Conservation (phyloP, 177 flowering plant species). For the Vitis hybrid region DNA sequence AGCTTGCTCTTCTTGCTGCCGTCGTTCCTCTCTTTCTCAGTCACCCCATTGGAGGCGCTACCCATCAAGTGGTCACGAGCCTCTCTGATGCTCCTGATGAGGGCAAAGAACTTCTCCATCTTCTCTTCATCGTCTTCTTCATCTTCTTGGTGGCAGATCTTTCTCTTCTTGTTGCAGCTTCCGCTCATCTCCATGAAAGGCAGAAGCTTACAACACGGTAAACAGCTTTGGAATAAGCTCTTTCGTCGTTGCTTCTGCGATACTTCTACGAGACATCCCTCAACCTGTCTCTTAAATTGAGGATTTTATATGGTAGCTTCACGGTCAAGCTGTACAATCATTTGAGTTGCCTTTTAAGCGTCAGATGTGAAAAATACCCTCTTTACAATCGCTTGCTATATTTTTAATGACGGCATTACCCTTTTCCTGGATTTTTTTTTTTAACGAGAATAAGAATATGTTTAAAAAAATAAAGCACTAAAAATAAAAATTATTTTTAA, state of each 20-base stretch:
- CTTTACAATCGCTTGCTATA: not conserved
- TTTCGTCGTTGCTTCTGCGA: conserved; percentile 10
- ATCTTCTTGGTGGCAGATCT: conserved; percentile 5
- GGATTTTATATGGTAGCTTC: not conserved
- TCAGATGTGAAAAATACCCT: not conserved
- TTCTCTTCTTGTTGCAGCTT: conserved; percentile 12
- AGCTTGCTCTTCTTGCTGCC: not conserved
- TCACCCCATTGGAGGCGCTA: not conserved
- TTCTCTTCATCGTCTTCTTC: conserved; percentile 23
- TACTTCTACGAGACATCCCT: not conserved
- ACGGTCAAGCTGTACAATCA: not conserved
- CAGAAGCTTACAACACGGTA: too few relatives aligned
- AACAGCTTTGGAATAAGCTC: not conserved
- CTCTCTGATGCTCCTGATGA: conserved; percentile 18
- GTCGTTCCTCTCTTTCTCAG: not conserved
- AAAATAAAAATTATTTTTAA: too few relatives aligned
- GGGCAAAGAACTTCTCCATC: conserved; percentile 28
- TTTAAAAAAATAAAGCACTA: too few relatives aligned
- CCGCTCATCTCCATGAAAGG: conserved; percentile 2
- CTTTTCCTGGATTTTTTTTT: too few relatives aligned
- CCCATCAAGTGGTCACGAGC: conserved; percentile 16
- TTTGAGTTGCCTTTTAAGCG: not conserved
- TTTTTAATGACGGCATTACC: too few relatives aligned
- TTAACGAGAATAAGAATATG: too few relatives aligned
- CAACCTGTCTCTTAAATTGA: too few relatives aligned